Evolutionary conservation across 306 rosid species (phyloP).

Genomic region (Dicorynia guianensis): DNA sequence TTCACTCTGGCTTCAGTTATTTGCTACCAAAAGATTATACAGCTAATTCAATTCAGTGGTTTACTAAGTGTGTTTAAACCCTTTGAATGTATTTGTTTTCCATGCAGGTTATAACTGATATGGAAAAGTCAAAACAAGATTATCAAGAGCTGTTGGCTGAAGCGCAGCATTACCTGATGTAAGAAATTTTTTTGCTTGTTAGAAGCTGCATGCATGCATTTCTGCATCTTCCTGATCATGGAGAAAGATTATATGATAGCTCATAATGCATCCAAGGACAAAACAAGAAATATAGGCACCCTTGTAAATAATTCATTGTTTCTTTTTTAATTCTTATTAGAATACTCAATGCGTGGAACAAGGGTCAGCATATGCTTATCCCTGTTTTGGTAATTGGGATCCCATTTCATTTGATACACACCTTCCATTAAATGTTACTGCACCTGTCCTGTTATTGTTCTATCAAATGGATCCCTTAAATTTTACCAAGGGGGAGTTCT

Average conservation of each 20-base stretch:
- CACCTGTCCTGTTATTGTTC: background rate
- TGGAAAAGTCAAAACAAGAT: conserved; percentile 86
- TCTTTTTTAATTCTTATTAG: background rate
- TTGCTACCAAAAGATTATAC: background rate
- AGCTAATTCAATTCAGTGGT: conserved; percentile 3
- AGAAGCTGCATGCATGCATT: conserved; percentile 1
- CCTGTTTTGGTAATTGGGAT: conserved; percentile 11
- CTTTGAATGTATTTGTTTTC: conserved; percentile 35
- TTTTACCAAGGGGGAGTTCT: conserved; percentile 1
- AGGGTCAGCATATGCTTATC: background rate
- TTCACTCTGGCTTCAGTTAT: background rate
- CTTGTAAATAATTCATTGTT: background rate
- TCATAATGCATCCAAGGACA: conserved; percentile 28
- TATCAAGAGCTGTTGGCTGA: conserved; percentile 65
- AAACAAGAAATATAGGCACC: background rate
- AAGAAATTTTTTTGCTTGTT: conserved; percentile 46
- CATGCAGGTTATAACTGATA: conserved; percentile 79
- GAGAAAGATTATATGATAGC: conserved; percentile 36
- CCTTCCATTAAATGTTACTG: background rate
- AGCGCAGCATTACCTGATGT: conserved; percentile 67
- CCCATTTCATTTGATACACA: background rate
- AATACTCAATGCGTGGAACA: conserved; percentile 9
- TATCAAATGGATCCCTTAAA: conserved; percentile 1
- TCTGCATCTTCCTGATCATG: conserved; percentile 13
- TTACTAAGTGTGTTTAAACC: conserved; percentile 10